A percentile compares a stretch with the other conserved stretches of the same genome.
Conservation (phyloP, 805 yeast genomes). For the Saccharomycopsis fibuligera region DNA sequence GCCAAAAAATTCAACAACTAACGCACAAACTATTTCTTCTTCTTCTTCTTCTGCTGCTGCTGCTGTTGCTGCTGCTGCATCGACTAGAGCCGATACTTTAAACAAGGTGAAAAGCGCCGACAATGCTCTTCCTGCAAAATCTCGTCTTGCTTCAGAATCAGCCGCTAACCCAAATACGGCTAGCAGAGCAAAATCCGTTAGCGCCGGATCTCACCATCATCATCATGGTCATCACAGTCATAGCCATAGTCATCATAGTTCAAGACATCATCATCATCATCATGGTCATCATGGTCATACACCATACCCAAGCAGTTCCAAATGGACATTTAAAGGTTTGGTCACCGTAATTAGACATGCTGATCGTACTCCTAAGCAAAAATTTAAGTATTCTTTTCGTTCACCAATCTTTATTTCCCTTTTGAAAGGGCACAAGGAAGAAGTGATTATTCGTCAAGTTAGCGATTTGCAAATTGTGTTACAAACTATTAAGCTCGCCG, state of each 20-base stretch:
- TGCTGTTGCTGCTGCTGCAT: too few relatives aligned
- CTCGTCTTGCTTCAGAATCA: too few relatives aligned
- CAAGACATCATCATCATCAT: too few relatives aligned
- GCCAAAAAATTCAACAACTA: not conserved
- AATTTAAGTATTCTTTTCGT: conserved; percentile 90
- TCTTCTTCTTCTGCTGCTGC: not conserved
- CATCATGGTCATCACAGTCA: too few relatives aligned
- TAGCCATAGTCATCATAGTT: too few relatives aligned
- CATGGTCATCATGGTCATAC: too few relatives aligned
- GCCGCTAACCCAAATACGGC: not conserved
- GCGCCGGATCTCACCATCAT: too few relatives aligned
- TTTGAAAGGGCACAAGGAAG: conserved; percentile 91
- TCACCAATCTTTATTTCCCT: conserved; percentile 80
- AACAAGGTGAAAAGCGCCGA: not conserved
- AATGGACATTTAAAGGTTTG: conserved; percentile 94
- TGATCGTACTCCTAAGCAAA: conserved; percentile 97
- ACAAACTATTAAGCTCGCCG: conserved; percentile 77
- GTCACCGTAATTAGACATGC: conserved; percentile 94
- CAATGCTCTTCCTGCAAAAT: not conserved
- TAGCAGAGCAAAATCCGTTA: not conserved
- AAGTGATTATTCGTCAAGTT: conserved; percentile 88
- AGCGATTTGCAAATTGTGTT: conserved; percentile 80
- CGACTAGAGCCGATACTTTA: too few relatives aligned
- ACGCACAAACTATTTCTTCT: too few relatives aligned
- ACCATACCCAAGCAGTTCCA: conserved; percentile 28